A percentile compares a stretch with the other conserved stretches of the same genome.
Evolutionary conservation across 2,329 filamentous ascomycete species (phyloP).

Genomic region (Clathrospora elynae): DNA sequence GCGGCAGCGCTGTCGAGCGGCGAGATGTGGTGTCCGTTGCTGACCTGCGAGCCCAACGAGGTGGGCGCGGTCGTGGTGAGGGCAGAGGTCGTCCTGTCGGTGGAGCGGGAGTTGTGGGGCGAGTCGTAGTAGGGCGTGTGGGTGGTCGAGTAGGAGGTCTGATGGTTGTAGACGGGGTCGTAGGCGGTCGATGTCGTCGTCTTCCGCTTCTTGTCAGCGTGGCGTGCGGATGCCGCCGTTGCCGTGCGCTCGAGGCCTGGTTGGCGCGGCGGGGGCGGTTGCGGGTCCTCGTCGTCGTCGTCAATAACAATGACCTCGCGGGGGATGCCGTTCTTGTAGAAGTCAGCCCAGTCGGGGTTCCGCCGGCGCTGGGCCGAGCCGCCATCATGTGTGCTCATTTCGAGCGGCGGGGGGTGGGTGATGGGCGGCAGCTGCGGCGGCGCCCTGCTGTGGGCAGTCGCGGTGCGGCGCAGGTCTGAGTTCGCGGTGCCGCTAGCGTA

Average conservation of each 20-base stretch:
- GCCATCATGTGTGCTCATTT: constrained; percentile 29
- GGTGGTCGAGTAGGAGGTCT: constrained; percentile 72
- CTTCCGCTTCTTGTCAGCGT: constrained; percentile 75
- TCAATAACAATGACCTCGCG: constrained; percentile 60
- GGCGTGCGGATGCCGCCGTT: constrained; percentile 55
- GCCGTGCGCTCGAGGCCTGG: constrained; percentile 30
- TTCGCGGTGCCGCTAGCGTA: constrained; percentile 45
- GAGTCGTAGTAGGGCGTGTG: constrained; percentile 72
- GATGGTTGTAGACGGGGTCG: constrained; percentile 74
- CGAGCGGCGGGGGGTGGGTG: constrained; percentile 26
- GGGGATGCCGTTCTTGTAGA: constrained; percentile 53
- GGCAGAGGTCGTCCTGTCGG: constrained; percentile 79
- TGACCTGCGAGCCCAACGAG: constrained; percentile 72
- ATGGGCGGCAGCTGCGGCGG: constrained; percentile 42
- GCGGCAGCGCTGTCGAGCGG: constrained; percentile 64
- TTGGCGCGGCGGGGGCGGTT: constrained; percentile 29
- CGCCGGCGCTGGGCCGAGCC: constrained; percentile 30
- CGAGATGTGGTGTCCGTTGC: constrained; percentile 65
- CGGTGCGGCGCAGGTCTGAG: constrained; percentile 46
- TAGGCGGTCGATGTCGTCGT: constrained; percentile 65
- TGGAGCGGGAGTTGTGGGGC: constrained; percentile 75
- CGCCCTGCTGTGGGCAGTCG: constrained; percentile 40
- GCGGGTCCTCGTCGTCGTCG: constrained; percentile 51
- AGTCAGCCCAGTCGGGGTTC: constrained; percentile 50
- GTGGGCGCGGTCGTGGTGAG: constrained; percentile 88